Evolutionary conservation across 2,329 filamentous ascomycete species (phyloP).

Genomic region (Cladophialophora bantiana): DNA sequence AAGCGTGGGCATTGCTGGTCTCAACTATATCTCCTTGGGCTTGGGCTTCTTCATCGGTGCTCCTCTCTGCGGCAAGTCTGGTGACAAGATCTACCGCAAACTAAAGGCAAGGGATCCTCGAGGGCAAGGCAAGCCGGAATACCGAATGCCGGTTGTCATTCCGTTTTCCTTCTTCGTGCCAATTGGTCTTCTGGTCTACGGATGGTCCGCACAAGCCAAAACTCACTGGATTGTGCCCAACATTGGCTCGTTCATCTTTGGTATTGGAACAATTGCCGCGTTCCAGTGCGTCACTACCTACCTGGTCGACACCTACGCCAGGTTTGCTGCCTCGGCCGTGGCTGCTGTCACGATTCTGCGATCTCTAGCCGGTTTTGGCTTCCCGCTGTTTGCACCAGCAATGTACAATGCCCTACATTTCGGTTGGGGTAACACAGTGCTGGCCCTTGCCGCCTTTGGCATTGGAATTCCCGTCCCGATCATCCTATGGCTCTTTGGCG

Average conservation of each 20-base stretch:
- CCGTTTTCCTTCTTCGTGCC: conserved; percentile 58
- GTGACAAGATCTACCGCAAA: conserved; percentile 52
- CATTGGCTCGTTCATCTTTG: conserved; percentile 54
- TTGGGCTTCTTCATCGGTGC: conserved; percentile 65
- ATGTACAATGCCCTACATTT: conserved; percentile 50
- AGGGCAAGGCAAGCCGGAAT: conserved; percentile 55
- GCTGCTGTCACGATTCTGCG: conserved; percentile 56
- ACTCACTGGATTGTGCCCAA: conserved; percentile 58
- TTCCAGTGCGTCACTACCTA: conserved; percentile 47
- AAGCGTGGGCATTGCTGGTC: conserved; percentile 59
- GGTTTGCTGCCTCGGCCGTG: conserved; percentile 57
- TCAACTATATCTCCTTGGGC: conserved; percentile 67
- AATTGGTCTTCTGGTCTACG: conserved; percentile 58
- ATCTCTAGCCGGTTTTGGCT: conserved; percentile 57
- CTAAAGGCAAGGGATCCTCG: conserved; percentile 42
- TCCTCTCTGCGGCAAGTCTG: conserved; percentile 53
- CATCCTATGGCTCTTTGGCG: conserved; percentile 56
- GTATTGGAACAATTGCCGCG: conserved; percentile 46
- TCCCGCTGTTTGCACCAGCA: conserved; percentile 58
- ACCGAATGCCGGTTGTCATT: conserved; percentile 63
- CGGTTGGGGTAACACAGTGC: conserved; percentile 54
- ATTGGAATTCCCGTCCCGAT: conserved; percentile 53
- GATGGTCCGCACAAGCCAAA: conserved; percentile 55
- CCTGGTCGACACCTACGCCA: conserved; percentile 51
- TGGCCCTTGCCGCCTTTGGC: conserved; percentile 52